Evolutionary conservation across 83 land plant genomes (phyloP).

Genomic region (Picea engelmannii): DNA sequence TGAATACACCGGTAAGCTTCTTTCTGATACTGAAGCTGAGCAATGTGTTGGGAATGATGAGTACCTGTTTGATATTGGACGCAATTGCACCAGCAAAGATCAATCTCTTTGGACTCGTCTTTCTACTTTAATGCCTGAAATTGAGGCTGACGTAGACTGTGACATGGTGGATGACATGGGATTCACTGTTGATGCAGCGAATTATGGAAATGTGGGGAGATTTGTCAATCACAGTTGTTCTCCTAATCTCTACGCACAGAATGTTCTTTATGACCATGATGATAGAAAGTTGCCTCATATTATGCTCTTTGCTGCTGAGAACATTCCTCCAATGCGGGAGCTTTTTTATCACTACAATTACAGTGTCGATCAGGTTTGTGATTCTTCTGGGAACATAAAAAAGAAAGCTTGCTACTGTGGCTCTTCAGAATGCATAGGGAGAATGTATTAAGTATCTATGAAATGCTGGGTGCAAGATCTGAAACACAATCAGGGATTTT

Average conservation of each 20-base stretch:
- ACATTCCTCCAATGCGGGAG: slow-evolving; percentile 57
- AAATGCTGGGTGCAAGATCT: background rate
- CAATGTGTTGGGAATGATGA: slow-evolving; percentile 24
- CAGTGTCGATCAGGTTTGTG: slow-evolving; percentile 55
- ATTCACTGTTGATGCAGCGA: slow-evolving; percentile 33
- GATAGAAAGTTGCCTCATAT: slow-evolving; percentile 36
- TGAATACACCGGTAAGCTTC: slow-evolving; percentile 33
- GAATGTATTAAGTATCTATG: slow-evolving; percentile 55
- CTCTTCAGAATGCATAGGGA: slow-evolving; percentile 60
- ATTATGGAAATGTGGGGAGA: slow-evolving; percentile 35
- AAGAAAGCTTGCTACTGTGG: slow-evolving; percentile 78
- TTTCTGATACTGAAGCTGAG: slow-evolving; percentile 14
- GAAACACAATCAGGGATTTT: background rate
- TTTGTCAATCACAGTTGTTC: slow-evolving; percentile 56
- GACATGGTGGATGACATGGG: background rate
- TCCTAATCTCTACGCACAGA: slow-evolving; percentile 45
- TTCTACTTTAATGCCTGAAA: slow-evolving; percentile 11
- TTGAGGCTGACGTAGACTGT: background rate
- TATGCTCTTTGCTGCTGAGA: slow-evolving; percentile 45
- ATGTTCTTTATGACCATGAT: slow-evolving; percentile 45
- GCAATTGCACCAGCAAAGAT: slow-evolving; percentile 35
- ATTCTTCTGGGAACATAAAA: slow-evolving; percentile 64
- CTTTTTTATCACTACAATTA: slow-evolving; percentile 81
- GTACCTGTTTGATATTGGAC: slow-evolving; percentile 39
- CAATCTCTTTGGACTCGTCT: slow-evolving; percentile 28